Conservation (phyloP, 2,329 filamentous ascomycete genomes). For the Rhinocladiella similis region DNA sequence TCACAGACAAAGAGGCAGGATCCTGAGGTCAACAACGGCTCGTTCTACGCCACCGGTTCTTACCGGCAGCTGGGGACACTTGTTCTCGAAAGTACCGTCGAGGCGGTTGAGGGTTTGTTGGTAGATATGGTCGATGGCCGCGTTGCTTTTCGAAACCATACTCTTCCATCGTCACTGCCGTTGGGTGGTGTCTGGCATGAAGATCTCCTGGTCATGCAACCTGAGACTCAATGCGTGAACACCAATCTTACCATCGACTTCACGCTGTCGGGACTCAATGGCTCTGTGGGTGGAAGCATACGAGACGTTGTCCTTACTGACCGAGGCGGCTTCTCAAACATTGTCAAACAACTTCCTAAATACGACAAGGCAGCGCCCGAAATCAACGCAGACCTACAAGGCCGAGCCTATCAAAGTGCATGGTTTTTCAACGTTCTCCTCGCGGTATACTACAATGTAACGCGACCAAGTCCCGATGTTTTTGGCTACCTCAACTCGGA, state of each 20-base stretch:
- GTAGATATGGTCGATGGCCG: conserved; percentile 44
- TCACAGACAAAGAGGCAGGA: conserved; percentile 25
- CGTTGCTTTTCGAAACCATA: conserved; percentile 49
- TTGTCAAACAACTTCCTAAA: conserved; percentile 38
- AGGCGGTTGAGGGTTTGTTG: conserved; percentile 39
- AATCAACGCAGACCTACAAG: conserved; percentile 38
- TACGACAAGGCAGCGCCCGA: conserved; percentile 36
- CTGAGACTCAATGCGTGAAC: conserved; percentile 45
- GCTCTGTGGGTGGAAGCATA: conserved; percentile 5
- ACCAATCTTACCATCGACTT: conserved; percentile 45
- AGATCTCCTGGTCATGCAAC: conserved; percentile 51
- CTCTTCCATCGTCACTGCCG: conserved; percentile 41
- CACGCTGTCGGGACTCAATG: conserved; percentile 26
- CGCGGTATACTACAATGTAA: conserved; percentile 45
- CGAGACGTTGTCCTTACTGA: conserved; percentile 40
- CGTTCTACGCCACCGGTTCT: conserved; percentile 32
- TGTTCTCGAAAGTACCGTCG: conserved; percentile 35
- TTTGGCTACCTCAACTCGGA: conserved; percentile 42
- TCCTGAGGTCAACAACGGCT: conserved; percentile 20
- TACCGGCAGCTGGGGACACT: conserved; percentile 36
- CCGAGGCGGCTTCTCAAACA: conserved; percentile 45
- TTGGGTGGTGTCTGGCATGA: conserved; percentile 48
- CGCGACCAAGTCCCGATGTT: conserved; percentile 31
- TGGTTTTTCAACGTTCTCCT: conserved; percentile 43
- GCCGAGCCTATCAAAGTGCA: conserved; percentile 46